These are phyloP conservation scores for Trypanosomatidae sp. DNA, from an alignment of 208 protist genomes.

Conservation along the genomic window DNA sequence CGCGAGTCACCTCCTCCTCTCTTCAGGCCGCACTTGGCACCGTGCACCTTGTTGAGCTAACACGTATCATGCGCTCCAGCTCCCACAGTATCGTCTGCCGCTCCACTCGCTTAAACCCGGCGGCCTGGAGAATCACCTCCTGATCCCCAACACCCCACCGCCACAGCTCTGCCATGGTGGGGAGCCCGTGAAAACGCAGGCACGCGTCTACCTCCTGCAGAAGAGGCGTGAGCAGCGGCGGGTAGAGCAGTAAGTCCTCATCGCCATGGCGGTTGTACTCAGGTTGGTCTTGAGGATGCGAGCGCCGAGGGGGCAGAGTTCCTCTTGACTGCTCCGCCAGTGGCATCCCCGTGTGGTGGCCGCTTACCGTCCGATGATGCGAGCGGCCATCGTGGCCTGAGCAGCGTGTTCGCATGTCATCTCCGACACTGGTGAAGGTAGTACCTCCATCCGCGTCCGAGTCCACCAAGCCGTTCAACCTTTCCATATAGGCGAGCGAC, in stretches of 20 bases:
- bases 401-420: background rate
- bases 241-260: constrained; percentile 10
- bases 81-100: constrained; percentile 36
- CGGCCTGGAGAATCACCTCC: constrained; percentile 11
- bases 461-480: constrained; percentile 12
- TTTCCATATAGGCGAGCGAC: background rate
- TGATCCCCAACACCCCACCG: constrained; percentile 24
- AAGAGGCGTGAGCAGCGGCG: constrained; percentile 36
- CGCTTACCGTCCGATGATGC: background rate
- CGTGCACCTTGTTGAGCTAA: constrained; percentile 27
- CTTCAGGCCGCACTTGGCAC: background rate
- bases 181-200: constrained; percentile 22
- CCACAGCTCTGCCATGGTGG: constrained; percentile 29
- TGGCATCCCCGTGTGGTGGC: background rate
- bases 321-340: background rate
- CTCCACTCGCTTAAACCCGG: constrained; percentile 30
- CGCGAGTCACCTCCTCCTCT: background rate
- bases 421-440: background rate
- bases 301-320: background rate
- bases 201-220: constrained; percentile 35
- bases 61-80: constrained; percentile 30
- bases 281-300: background rate
- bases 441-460: background rate
- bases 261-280: background rate
- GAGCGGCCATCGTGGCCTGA: background rate